phyloP scores from a whole-genome alignment of 2,329 filamentous ascomycete species.

The Aspergillus amoenus region DNA sequence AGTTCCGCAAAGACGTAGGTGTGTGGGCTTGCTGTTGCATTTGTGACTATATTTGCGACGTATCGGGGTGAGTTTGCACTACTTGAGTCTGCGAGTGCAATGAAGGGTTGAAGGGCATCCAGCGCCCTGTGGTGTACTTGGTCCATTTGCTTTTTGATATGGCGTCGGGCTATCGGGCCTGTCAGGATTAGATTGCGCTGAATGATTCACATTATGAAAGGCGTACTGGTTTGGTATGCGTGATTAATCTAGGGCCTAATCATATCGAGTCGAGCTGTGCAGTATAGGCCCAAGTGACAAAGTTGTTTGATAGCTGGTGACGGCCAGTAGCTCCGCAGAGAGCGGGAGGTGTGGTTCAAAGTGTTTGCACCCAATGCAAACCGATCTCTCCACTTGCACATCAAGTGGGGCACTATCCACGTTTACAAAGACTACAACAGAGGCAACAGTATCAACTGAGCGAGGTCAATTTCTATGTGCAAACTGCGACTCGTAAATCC shows the following conservation, averaged over 20 bases:
- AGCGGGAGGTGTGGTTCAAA: background rate
- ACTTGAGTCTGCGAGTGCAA: slow-evolving; percentile 83
- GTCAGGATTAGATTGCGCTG: background rate
- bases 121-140: slow-evolving; percentile 53
- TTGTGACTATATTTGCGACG: slow-evolving; percentile 78
- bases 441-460: too few relatives aligned
- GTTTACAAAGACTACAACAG: too few relatives aligned
- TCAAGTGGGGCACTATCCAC: background rate
- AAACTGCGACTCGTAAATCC: too few relatives aligned
- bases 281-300: background rate
- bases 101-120: slow-evolving; percentile 73
- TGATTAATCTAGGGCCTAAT: background rate
- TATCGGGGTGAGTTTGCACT: slow-evolving; percentile 70
- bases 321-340: background rate
- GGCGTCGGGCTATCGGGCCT: background rate
- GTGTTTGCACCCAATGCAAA: slow-evolving; percentile 26
- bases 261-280: background rate
- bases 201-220: background rate
- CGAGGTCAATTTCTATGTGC: too few relatives aligned
- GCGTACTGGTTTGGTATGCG: background rate
- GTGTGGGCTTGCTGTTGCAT: slow-evolving; percentile 84
- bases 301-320: slow-evolving; percentile 2
- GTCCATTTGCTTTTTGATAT: slow-evolving; percentile 37
- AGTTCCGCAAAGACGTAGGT: slow-evolving; percentile 94
- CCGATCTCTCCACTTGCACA: background rate